A percentile compares a stretch with the other conserved stretches of the same genome.
phyloP scores from a whole-genome alignment of 2,329 filamentous ascomycete species.

The Hortaea sp. region DNA sequence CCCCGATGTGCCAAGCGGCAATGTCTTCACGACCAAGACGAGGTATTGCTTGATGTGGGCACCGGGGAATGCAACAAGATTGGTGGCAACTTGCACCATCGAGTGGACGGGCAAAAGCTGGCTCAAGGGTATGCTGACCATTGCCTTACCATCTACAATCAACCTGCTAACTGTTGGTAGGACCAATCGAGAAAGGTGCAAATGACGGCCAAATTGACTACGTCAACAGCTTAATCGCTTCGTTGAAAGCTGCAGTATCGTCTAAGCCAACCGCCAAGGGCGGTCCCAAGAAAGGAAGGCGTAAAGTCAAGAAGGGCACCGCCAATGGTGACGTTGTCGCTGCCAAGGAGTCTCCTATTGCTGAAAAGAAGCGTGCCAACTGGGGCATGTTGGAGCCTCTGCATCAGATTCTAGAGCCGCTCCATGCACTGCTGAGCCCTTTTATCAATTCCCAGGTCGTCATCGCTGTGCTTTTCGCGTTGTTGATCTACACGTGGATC shows the following conservation, averaged over 20 bases:
- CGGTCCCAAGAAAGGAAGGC: slow-evolving; percentile 38
- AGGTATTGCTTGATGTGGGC: slow-evolving; percentile 93
- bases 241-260: slow-evolving; percentile 62
- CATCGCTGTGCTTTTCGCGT: slow-evolving; percentile 61
- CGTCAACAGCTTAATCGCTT: slow-evolving; percentile 66
- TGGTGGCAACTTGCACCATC: slow-evolving; percentile 80
- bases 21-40: slow-evolving; percentile 84
- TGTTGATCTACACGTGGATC: slow-evolving; percentile 64
- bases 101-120: slow-evolving; percentile 98
- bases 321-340: slow-evolving; percentile 35
- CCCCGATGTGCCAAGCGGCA: slow-evolving; percentile 89
- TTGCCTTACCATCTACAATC: not conserved
- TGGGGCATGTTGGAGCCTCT: slow-evolving; percentile 82
- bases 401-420: slow-evolving; percentile 57
- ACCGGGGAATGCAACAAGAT: slow-evolving; percentile 70
- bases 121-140: slow-evolving; percentile 64
- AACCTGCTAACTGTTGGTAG: slow-evolving; percentile 35
- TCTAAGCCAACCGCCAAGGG: slow-evolving; percentile 48
- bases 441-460: slow-evolving; percentile 68
- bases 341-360: slow-evolving; percentile 21
- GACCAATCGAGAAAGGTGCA: slow-evolving; percentile 90
- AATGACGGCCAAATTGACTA: slow-evolving; percentile 81
- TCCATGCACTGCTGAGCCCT: slow-evolving; percentile 59
- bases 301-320: slow-evolving; percentile 43
- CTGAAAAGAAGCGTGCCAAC: slow-evolving; percentile 30